Evolutionary conservation across 306 rosid genomes (phyloP), one percentile per base, ranked within the genome.

Genomic region (Chamaecrista fasciculata): DNA sequence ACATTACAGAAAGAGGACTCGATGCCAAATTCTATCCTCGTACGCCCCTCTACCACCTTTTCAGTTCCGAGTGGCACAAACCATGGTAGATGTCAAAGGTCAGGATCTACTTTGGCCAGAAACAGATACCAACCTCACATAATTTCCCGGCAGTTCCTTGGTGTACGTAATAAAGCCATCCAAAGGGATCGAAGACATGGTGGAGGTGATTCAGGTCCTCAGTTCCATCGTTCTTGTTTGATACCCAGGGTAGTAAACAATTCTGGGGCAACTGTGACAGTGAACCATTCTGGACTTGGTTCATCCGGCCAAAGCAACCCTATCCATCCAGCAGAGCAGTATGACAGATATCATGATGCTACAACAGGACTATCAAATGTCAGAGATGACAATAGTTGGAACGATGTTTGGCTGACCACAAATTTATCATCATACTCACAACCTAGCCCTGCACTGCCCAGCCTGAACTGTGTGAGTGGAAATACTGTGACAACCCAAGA

Each of bases 141-240:
- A 33, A 59, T 42, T 36, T 51, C 88, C 2, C 78, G 37, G 57
- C 78, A 69, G 24, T 24, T n/a, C 23, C 72, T 67, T 50, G 81
- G 87, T 72, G 83, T 69, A 15, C 82, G 59, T 5, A 40, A 57
- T 57, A 75, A 55, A 66, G 40, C 50, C 74, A 72, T 69, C 71
- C 82, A 76, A 62, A 83, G 64, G 75, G 84, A 64, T 52, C 79
- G 76, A 66, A 76, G 48, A 70, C 76, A 46, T 19, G 65, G 31
- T 26, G 24, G 43, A 62, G 71, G 70, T 58, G 70, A 37, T 71
- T 65, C 70, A 28, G 58, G 86, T 60, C 61, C 79, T 15, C 70
- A 12, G 20, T 4, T 65, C 10, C 44, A 31, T 43, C 58, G 76
- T 61, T 50, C 86, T n/a, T 80, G 26, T 47, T 1, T 65, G 43